Conservation (phyloP, 805 yeast species). For the Metschnikowia reukaufii region DNA sequence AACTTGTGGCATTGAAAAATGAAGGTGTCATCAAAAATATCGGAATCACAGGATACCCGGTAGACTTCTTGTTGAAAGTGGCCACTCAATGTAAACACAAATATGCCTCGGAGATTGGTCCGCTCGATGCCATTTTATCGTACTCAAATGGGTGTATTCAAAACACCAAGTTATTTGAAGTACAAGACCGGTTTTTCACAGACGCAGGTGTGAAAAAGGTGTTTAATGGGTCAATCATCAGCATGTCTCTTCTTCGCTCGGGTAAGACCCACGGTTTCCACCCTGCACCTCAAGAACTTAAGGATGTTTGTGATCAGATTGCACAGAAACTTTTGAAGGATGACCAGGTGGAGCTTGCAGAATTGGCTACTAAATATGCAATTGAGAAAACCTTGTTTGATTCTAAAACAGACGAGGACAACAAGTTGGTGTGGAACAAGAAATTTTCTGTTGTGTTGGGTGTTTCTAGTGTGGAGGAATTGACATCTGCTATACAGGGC, state of each 20-base stretch:
- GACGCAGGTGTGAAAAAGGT: conserved; percentile 58
- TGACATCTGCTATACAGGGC: conserved; percentile 59
- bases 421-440: conserved; percentile 24
- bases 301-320: conserved; percentile 48
- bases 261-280: conserved; percentile 72
- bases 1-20: conserved; percentile 56
- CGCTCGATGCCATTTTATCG: conserved; percentile 72
- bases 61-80: conserved; percentile 59
- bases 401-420: conserved; percentile 13
- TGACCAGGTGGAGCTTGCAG: conserved; percentile 66
- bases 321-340: conserved; percentile 37
- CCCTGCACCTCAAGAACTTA: conserved; percentile 67
- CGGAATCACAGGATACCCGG: conserved; percentile 88
- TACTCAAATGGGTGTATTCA: conserved; percentile 84
- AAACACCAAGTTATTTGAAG: conserved; percentile 54
- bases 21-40: conserved; percentile 63
- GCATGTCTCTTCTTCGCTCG: conserved; percentile 81
- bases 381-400: conserved; percentile 41
- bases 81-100: conserved; percentile 38
- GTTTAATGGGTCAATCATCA: conserved; percentile 81
- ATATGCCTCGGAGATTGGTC: conserved; percentile 47
- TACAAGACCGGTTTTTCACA: conserved; percentile 46
- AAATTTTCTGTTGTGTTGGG: conserved; percentile 72
- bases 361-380: conserved; percentile 77
- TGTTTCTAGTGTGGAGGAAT: conserved; percentile 62